phyloP scores from a whole-genome alignment of 495 filamentous ascomycete species.

The Pseudomonodictys pantanalensis region DNA sequence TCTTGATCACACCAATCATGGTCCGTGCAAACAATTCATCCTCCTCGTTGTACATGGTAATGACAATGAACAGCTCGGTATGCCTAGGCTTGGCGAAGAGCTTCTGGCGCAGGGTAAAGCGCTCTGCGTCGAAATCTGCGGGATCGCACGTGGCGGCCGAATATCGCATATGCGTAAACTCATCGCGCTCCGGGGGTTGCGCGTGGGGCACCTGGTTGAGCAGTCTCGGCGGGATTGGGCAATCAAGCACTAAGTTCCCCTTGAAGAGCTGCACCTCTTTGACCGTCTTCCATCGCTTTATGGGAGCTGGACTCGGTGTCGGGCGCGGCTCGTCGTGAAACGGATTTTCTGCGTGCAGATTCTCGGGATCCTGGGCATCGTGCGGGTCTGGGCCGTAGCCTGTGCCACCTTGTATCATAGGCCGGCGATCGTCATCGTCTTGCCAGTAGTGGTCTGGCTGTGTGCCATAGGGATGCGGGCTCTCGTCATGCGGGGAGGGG shows the following conservation, averaged over 20 bases:
- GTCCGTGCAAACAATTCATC: constrained; percentile 95
- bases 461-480: constrained; percentile 56
- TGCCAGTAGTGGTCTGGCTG: constrained; percentile 50
- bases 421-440: constrained; percentile 57
- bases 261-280: constrained; percentile 97
- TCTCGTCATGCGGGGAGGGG: constrained; percentile 60
- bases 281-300: constrained; percentile 95
- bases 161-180: constrained; percentile 99
- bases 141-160: constrained; percentile 96
- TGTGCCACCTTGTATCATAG: constrained; percentile 58
- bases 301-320: constrained; percentile 58
- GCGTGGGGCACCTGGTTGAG: constrained; percentile 83
- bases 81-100: constrained; percentile 90
- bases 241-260: constrained; percentile 96
- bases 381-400: constrained; percentile 58
- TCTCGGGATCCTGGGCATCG: constrained; percentile 40
- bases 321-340: constrained; percentile 40
- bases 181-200: constrained; percentile 76
- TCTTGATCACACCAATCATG: constrained; percentile 97
- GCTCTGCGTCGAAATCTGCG: constrained; percentile 75
- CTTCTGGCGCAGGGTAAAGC: constrained; percentile 90
- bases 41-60: constrained; percentile 99
- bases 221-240: constrained; percentile 86
- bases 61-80: constrained; percentile 95
- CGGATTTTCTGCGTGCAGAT: constrained; percentile 42